These are phyloP conservation scores for Clonostachys byssicola DNA, from an alignment of 2,329 filamentous ascomycete species.

Conservation along the genomic window DNA sequence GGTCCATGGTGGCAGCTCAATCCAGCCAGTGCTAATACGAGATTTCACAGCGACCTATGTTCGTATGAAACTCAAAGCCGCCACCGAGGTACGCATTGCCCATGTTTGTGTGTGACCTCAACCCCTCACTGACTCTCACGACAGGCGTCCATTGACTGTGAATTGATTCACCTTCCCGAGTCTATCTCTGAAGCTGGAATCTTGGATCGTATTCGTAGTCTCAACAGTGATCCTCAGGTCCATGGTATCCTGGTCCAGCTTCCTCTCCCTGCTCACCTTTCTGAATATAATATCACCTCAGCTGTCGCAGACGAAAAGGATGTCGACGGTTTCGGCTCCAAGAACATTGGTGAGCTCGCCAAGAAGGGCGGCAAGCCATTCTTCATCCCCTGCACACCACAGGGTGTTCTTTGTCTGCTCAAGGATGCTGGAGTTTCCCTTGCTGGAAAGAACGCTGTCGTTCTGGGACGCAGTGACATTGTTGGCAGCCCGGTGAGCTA, in stretches of 20 bases:
- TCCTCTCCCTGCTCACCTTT: constrained; percentile 83
- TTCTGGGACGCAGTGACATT: constrained; percentile 93
- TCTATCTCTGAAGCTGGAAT: constrained; percentile 81
- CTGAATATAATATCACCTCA: constrained; percentile 86
- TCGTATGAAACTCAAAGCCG: constrained; percentile 98
- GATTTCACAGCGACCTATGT: constrained; percentile 78
- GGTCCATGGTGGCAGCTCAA: background rate
- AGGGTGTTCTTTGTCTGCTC: constrained; percentile 93
- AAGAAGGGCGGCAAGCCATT: constrained; percentile 88
- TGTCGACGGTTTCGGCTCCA: constrained; percentile 92
- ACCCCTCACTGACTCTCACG: background rate
- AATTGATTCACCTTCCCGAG: constrained; percentile 79
- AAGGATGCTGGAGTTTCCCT: constrained; percentile 79
- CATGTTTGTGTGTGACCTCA: background rate
- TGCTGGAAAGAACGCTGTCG: constrained; percentile 88
- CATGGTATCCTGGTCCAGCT: constrained; percentile 94
- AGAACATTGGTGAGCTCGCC: constrained; percentile 93
- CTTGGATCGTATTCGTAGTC: constrained; percentile 71
- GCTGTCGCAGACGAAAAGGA: constrained; percentile 92
- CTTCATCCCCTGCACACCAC: constrained; percentile 93
- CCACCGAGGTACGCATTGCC: constrained; percentile 64
- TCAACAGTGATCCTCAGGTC: constrained; percentile 83
- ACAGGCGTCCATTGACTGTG: constrained; percentile 84
- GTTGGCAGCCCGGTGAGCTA: constrained; percentile 97
- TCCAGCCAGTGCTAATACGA: constrained; percentile 4